Base-by-base conservation (phyloP, 192 early-diverging fungal species). In the Endogone sp. region DNA sequence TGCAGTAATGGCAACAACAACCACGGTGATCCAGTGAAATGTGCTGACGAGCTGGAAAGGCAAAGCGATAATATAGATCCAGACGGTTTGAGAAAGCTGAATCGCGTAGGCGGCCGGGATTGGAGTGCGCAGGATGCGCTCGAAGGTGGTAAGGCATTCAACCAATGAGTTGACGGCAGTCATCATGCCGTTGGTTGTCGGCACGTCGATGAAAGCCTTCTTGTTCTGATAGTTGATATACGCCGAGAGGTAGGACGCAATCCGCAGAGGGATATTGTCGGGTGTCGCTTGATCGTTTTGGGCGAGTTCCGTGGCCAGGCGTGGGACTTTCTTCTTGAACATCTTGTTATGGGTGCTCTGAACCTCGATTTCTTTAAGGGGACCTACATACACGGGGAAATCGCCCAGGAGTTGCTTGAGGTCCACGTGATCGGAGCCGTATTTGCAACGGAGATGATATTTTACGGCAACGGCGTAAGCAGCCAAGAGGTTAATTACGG, bases 61-160 rank as follows among this genome's bases (percentile, higher is more conserved):
- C 60, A 98, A 78, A 0, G 84, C 65, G 22, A 94, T 71, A 65
- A 95, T 72, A 73, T 92, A 93, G 60, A 90, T 63, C 76, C 86
- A 87, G 32, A 90, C 81, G 24, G 88, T 88, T 77, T 98, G 95
- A 66, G 90, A 86, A 65, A 98, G 80, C 77, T 95, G 94, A 67
- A 94, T 91, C n/a, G 86, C 80, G 69, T 96, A 96, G 4, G 93
- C 92, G 56, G 92, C 67, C 20, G 95, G 96, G 67, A 96, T 94
- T 3, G 96, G 96, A 16, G 91, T 92, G 31, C 84, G 82, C 16
- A 90, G 69, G 71, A 98, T 94, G 54, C 96, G 88, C 81, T 96
- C 94, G 68, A 93, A 93, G 8, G 76, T 72, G 37, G 88, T 84
- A 21, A 94, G 70, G 64, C 83, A 82, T 21, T 84, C 82, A 44